Base-by-base conservation (phyloP, 2,329 filamentous ascomycete species). In the Diaporthe eres region DNA sequence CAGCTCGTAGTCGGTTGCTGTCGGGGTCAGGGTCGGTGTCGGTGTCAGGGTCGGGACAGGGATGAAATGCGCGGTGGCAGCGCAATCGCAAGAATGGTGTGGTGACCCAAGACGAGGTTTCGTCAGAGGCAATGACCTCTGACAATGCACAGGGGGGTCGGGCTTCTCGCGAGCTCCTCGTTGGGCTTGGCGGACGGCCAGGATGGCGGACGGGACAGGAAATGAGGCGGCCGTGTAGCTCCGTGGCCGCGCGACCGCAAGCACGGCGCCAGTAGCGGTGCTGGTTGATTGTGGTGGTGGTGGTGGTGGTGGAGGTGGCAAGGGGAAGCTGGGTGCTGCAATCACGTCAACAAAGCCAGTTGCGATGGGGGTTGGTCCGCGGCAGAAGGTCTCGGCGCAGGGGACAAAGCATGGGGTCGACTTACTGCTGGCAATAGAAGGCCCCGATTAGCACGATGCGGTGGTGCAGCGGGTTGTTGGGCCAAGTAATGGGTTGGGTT, bases 331-430 rank as follows among this genome's bases (percentile, higher is more conserved):
- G 58, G 71, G 61, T 65, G 63, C 74, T 74, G 72, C 61, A 65
- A 76, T 76, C 74, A 76, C 74, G 71, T 70, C 74, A 74, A 76
- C 58, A 63, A 75, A 57, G 71, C 61, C 71, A 74, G 67, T 61
- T 74, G 74, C 74, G 71, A 73, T 65, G 71, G 34, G n/a, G 47
- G 19, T 47, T 37, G 34, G 39, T 22, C 47, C 58, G 51, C 58
- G 47, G 25, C 47, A 65, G 63, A 34, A 31, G 31, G 60, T 49
- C 60, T 73, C 49, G 51, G 60, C 74, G 39, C 57, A 22, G 42
- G 19, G 44, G 34, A 74, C 53, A 60, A 68, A 47, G 42, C 28
- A 37, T 37, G 55, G 8, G 34, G 25, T 42, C 49, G 44, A 47
- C 70, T 57, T 44, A 75, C 74, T 57, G 42, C 31, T 39, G 28